These are phyloP conservation scores for Trichoderma sp. DNA, from an alignment of 2,329 filamentous ascomycete genomes.

Conservation along the genomic window DNA sequence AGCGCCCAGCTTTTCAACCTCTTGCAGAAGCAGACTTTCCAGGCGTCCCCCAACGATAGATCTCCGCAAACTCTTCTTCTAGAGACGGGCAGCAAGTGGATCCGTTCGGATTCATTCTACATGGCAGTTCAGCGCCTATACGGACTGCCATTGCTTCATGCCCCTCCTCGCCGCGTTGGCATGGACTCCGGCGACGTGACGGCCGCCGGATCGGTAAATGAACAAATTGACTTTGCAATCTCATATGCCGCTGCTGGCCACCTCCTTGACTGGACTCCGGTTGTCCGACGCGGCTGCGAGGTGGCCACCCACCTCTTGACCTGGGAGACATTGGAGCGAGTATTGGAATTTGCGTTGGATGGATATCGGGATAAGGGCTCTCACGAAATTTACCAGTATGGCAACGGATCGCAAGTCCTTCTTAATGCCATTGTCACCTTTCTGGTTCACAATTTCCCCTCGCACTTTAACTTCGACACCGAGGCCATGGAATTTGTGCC, in stretches of 20 bases:
- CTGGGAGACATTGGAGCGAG: constrained; percentile 62
- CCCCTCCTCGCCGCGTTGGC: constrained; percentile 30
- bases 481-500: constrained; percentile 35
- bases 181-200: constrained; percentile 32
- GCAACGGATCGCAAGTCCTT: constrained; percentile 52
- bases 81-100: constrained; percentile 50
- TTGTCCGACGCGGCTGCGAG: constrained; percentile 57
- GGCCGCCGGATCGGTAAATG: constrained; percentile 39
- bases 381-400: constrained; percentile 48
- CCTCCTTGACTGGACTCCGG: constrained; percentile 52
- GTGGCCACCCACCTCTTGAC: constrained; percentile 56
- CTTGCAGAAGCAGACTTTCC: constrained; percentile 30
- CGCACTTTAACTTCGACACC: constrained; percentile 58
- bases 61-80: constrained; percentile 38
- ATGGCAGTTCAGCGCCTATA: constrained; percentile 58
- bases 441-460: constrained; percentile 57
- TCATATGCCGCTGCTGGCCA: constrained; percentile 64
- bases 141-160: constrained; percentile 47
- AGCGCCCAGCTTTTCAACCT: constrained; percentile 37
- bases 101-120: constrained; percentile 56
- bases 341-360: constrained; percentile 56
- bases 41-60: constrained; percentile 28
- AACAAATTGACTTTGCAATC: constrained; percentile 55
- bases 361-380: constrained; percentile 35
- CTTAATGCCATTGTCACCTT: constrained; percentile 57